Evolutionary conservation across 2,329 filamentous ascomycete species (phyloP), one percentile per base, ranked within the genome.

Genomic region (Nannizzia gypsea): DNA sequence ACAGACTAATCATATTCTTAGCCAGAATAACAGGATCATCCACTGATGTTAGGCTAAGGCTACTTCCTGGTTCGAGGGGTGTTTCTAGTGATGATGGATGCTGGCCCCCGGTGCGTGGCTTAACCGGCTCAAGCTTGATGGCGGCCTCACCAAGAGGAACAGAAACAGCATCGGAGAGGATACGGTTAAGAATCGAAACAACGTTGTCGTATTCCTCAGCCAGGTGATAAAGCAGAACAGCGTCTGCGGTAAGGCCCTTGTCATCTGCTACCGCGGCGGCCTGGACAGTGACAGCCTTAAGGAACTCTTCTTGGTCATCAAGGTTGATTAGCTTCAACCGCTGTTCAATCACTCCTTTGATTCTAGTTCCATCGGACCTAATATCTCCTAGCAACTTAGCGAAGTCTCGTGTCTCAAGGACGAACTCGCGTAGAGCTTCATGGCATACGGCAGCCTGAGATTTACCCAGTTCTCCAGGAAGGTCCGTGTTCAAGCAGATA

Each of bases 361-460:
- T 89, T 61, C 91, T 86, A 63, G 84, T 86, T 22, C 93, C 93
- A 69, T 97, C 90, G 1, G 84, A 83, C 62, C 85, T 83, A 67
- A 99, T 90, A 71, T 99, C 95, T 58, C 95, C 93, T 56, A 99
- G 84, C 13, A 99, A 79, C 68, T 90, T 88, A 68, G 91, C 92
- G 73, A 97, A 99, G 70, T 99, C 93, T 65, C 92, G 85, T 20
- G 91, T 96, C 75, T 99, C 93, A n/a, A 99, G 80, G 26, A 96
- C 90, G 60, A 97, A 84, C 73, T 97, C 93, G 38, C 91, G 88
- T 60, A 99, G 79, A 5, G 90, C 92, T 73, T 96, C 90, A 72
- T 96, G 90, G 73, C 92, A 97, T 40, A 96, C 82, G 55, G 82
- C 83, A 58, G 85, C 83, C 70, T 96, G 92, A 48, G 86, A 85